These are phyloP conservation scores for Phytophthora boehmeriae DNA, from an alignment of 352 stramenopile genomes.

Conservation along the genomic window DNA sequence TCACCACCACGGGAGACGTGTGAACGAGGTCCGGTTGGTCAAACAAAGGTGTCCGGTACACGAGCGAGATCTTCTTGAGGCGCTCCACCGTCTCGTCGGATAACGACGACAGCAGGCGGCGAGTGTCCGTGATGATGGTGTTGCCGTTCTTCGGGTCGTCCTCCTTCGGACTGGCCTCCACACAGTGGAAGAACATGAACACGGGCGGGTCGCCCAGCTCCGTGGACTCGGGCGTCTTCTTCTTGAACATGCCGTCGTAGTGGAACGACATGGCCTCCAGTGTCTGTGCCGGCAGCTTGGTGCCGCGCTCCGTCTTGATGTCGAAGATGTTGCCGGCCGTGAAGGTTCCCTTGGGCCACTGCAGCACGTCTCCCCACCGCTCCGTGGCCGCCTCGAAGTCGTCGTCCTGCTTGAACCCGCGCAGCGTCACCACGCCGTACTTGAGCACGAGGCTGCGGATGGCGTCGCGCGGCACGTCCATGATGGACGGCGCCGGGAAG, in stretches of 20 bases:
- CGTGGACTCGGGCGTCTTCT: slow-evolving; percentile 26
- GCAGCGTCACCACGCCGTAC: slow-evolving; percentile 21
- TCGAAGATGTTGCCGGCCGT: slow-evolving; percentile 26
- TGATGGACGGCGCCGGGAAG: slow-evolving; percentile 17
- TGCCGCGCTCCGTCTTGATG: slow-evolving; percentile 21
- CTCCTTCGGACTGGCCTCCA: slow-evolving; percentile 16
- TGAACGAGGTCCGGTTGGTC: slow-evolving; percentile 1
- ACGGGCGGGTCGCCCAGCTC: slow-evolving; percentile 24
- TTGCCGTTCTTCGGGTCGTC: slow-evolving; percentile 30
- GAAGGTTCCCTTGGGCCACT: slow-evolving; percentile 27
- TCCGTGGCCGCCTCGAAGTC: slow-evolving; percentile 22
- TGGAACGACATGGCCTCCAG: slow-evolving; percentile 29
- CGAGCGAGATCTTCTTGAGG: slow-evolving; percentile 25
- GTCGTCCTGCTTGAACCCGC: slow-evolving; percentile 30
- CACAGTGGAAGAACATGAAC: slow-evolving; percentile 31
- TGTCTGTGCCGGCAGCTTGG: slow-evolving; percentile 17
- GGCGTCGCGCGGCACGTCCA: slow-evolving; percentile 22
- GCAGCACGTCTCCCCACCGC: slow-evolving; percentile 25
- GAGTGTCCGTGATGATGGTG: slow-evolving; percentile 30
- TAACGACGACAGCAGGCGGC: slow-evolving; percentile 18
- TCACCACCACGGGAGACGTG: slow-evolving; percentile 22
- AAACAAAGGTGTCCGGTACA: slow-evolving; percentile 24
- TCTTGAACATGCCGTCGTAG: slow-evolving; percentile 33
- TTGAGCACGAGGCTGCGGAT: slow-evolving; percentile 23
- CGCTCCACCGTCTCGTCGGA: slow-evolving; percentile 22